A percentile compares a stretch with the other conserved stretches of the same genome.
Evolutionary conservation across 805 yeast species (phyloP).

Genomic region (Dipodascopsis uninucleata): DNA sequence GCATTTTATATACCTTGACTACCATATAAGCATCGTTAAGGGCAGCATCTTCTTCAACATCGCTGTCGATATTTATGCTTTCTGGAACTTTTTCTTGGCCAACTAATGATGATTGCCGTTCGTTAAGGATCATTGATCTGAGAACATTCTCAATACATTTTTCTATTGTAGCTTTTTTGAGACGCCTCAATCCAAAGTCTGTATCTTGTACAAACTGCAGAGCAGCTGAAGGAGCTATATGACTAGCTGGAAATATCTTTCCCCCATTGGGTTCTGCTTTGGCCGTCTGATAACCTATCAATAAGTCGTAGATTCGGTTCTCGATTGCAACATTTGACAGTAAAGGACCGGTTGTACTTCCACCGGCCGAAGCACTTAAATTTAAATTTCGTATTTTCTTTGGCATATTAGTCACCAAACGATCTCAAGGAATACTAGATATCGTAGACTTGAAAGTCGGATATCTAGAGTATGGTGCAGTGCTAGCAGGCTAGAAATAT

Average conservation of each 20-base stretch:
- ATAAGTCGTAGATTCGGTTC: constrained; percentile 30
- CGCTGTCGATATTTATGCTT: constrained; percentile 35
- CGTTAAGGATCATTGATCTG: constrained; percentile 2
- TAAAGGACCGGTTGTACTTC: constrained; percentile 5
- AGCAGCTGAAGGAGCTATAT: constrained; percentile 22
- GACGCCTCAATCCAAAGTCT: constrained; percentile 64
- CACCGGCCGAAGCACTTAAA: not conserved
- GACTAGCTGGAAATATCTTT: too few relatives aligned
- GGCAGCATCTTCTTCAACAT: constrained; percentile 42
- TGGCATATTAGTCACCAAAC: too few relatives aligned
- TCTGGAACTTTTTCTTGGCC: constrained; percentile 20
- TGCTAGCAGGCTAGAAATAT: too few relatives aligned
- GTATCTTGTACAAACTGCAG: constrained; percentile 44
- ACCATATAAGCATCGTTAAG: constrained; percentile 50
- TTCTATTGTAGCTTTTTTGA: constrained; percentile 61
- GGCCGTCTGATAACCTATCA: constrained; percentile 30
- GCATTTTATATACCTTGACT: constrained; percentile 36
- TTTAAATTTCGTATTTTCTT: constrained; percentile 17
- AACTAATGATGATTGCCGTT: constrained; percentile 7
- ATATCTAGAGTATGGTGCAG: too few relatives aligned
- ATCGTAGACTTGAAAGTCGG: too few relatives aligned
- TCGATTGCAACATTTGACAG: constrained; percentile 17
- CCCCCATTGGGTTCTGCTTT: too few relatives aligned
- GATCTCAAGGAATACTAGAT: too few relatives aligned
- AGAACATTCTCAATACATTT: constrained; percentile 56